A percentile compares a stretch with the other conserved stretches of the same genome.
phyloP scores from a whole-genome alignment of 2,329 filamentous ascomycete species.

The Annulohypoxylon truncatum region DNA sequence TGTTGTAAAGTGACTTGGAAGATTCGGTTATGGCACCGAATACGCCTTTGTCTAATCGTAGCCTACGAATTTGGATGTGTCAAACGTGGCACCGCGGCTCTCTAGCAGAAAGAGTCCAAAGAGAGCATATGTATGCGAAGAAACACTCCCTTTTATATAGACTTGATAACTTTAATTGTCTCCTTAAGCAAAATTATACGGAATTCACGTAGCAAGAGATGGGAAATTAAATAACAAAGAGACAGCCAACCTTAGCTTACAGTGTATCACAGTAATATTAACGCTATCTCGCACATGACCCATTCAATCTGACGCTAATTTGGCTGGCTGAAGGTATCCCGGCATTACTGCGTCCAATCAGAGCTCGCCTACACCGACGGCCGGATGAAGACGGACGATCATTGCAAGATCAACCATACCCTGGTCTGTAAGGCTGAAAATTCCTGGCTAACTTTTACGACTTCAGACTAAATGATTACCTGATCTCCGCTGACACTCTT shows the following conservation, averaged over 20 bases:
- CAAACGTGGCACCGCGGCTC: neutral
- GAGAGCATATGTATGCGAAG: too few species aligned
- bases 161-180: too few species aligned
- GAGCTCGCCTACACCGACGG: neutral
- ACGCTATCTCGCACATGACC: too few species aligned
- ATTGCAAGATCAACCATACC: neutral
- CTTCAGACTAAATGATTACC: neutral
- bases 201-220: too few species aligned
- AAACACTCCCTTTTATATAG: too few species aligned
- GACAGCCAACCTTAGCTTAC: too few species aligned
- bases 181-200: too few species aligned
- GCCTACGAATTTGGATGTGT: neutral
- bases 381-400: neutral
- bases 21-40: neutral
- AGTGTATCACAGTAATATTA: too few species aligned
- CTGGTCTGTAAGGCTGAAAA: conserved; percentile 2
- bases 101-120: too few species aligned
- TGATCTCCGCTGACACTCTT: conserved; percentile 4
- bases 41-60: neutral
- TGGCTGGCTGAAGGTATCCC: neutral
- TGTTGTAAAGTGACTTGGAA: neutral
- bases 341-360: neutral
- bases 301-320: too few species aligned
- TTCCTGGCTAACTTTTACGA: neutral
- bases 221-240: too few species aligned